phyloP scores from a whole-genome alignment of 2,329 filamentous ascomycete genomes.

The Xylaria digitata region DNA sequence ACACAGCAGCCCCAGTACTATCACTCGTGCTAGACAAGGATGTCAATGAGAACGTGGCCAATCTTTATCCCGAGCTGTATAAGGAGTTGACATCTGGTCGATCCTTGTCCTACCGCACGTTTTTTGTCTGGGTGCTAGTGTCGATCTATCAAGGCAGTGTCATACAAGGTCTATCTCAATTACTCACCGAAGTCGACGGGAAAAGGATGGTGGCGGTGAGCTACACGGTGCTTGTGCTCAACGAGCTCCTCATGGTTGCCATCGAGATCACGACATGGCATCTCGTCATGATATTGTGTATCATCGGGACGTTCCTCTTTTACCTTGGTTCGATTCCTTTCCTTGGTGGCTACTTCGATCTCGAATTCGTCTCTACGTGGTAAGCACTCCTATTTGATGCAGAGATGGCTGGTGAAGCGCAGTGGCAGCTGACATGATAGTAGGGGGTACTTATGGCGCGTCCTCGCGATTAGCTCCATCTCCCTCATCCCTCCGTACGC shows the following conservation, averaged over 20 bases:
- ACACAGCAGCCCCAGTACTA: constrained; percentile 93
- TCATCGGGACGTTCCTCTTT: constrained; percentile 83
- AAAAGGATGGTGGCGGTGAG: constrained; percentile 86
- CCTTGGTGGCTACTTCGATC: constrained; percentile 88
- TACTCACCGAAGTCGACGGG: constrained; percentile 82
- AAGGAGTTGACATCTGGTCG: constrained; percentile 93
- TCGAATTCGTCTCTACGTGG: constrained; percentile 79
- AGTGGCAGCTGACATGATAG: constrained; percentile 29
- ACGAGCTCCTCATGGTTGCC: constrained; percentile 97
- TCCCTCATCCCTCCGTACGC: constrained; percentile 88
- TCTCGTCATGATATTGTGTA: constrained; percentile 85
- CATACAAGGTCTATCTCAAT: constrained; percentile 93
- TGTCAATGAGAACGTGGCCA: constrained; percentile 92
- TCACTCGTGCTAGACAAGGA: constrained; percentile 94
- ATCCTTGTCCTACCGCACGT: constrained; percentile 89
- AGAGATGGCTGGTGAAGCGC: not conserved
- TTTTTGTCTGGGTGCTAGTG: constrained; percentile 96
- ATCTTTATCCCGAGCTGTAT: constrained; percentile 96
- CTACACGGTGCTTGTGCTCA: constrained; percentile 91
- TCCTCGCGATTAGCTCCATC: constrained; percentile 81
- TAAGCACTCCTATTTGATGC: constrained; percentile 53
- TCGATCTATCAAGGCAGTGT: constrained; percentile 95
- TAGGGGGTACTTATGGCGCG: constrained; percentile 89
- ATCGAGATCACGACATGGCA: constrained; percentile 98
- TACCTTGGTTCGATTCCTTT: constrained; percentile 88